These are phyloP conservation scores for Dipteronia dyeriana DNA, from an alignment of 345 rosid genomes.

Conservation along the genomic window DNA sequence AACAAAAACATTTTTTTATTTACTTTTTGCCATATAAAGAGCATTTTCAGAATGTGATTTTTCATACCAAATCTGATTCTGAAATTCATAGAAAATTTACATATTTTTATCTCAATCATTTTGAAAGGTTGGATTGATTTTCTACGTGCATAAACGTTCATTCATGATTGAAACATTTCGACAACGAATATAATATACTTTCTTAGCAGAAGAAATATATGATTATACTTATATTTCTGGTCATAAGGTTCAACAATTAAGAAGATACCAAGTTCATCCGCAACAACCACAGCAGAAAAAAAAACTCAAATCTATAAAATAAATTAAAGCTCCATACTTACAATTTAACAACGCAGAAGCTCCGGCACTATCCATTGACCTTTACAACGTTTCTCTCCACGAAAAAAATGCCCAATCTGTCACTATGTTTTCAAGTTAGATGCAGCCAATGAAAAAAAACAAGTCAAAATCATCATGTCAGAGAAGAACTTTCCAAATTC, in stretches of 20 bases:
- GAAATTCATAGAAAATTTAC: conserved; percentile 2
- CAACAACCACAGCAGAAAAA: neutral
- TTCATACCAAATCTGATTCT: neutral
- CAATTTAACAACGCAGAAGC: neutral
- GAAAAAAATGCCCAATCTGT: neutral
- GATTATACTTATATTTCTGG: neutral
- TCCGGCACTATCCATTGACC: neutral
- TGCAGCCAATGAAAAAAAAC: neutral
- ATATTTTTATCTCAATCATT: neutral
- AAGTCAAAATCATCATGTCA: neutral
- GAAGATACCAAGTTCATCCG: neutral
- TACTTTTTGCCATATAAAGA: neutral
- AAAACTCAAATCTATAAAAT: neutral
- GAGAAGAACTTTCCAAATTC: neutral
- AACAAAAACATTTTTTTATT: neutral
- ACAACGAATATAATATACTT: neutral
- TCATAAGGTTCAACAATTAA: neutral
- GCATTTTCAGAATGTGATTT: neutral
- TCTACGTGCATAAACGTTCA: neutral
- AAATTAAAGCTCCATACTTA: conserved; percentile 4
- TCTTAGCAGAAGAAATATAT: neutral
- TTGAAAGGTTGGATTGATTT: neutral
- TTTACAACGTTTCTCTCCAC: neutral
- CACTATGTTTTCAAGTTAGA: neutral
- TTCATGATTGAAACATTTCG: neutral